These are phyloP conservation scores for Gyromitra esculenta DNA, from an alignment of 2,329 filamentous ascomycete genomes.

Conservation along the genomic window DNA sequence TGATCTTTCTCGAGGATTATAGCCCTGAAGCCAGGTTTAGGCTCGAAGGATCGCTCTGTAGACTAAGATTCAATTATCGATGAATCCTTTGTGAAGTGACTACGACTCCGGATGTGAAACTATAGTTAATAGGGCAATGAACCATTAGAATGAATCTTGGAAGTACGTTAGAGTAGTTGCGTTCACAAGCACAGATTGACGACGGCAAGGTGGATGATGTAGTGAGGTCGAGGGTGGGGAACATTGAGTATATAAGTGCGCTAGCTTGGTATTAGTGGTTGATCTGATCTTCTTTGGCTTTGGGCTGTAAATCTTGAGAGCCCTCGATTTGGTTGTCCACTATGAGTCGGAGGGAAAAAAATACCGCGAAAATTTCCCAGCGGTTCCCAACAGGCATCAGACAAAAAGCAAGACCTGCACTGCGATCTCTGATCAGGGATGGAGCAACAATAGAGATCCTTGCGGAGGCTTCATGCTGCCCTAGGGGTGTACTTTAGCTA, in stretches of 20 bases:
- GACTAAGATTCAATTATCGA: slow-evolving; percentile 6
- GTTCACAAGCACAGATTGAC: background rate
- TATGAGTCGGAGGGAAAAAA: slow-evolving; percentile 18
- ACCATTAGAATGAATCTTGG: slow-evolving; percentile 28
- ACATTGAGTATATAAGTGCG: slow-evolving; percentile 36
- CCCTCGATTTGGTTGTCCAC: background rate
- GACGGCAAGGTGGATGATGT: background rate
- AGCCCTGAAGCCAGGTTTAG: background rate
- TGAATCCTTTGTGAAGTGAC: slow-evolving; percentile 10
- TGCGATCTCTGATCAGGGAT: slow-evolving; percentile 24
- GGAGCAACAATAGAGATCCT: slow-evolving; percentile 3
- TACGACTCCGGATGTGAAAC: slow-evolving; percentile 33
- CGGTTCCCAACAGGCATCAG: background rate
- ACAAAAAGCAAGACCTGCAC: slow-evolving; percentile 33
- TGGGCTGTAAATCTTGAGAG: background rate
- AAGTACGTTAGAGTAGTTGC: background rate
- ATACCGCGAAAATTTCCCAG: slow-evolving; percentile 31
- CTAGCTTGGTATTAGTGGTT: slow-evolving; percentile 26
- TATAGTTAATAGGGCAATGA: slow-evolving; percentile 28
- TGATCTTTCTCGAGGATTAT: background rate
- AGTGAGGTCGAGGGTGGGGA: slow-evolving; percentile 13
- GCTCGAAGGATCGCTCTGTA: background rate
- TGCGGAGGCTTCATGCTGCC: background rate
- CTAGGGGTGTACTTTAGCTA: slow-evolving; percentile 4
- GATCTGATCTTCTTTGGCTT: slow-evolving; percentile 15